Evolutionary conservation across 1,284 basidiomycete species (phyloP).

Genomic region (Tilletia setariae): DNA sequence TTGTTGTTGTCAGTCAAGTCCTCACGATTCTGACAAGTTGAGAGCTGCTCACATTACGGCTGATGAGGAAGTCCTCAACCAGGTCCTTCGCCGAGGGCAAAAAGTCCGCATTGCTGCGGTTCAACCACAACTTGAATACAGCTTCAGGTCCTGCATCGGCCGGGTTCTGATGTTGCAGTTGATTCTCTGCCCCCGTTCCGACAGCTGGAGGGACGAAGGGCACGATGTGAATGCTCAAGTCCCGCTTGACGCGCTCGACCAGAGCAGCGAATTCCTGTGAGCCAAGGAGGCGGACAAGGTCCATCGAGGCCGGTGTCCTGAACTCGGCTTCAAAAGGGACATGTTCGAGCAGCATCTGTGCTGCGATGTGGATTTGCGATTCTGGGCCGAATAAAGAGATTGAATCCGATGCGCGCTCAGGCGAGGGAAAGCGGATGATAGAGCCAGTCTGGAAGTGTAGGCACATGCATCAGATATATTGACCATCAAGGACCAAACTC

Average conservation of each 20-base stretch:
- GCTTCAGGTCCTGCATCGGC: slow-evolving; percentile 63
- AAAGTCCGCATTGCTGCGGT: slow-evolving; percentile 72
- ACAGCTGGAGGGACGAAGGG: slow-evolving; percentile 61
- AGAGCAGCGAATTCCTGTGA: slow-evolving; percentile 78
- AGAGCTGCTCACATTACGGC: slow-evolving; percentile 67
- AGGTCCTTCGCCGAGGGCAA: slow-evolving; percentile 82
- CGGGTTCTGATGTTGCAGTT: slow-evolving; percentile 34
- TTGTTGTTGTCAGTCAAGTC: background rate
- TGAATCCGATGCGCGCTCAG: slow-evolving; percentile 84
- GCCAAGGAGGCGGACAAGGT: slow-evolving; percentile 70
- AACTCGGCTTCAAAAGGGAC: slow-evolving; percentile 97
- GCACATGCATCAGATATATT: background rate
- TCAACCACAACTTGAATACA: slow-evolving; percentile 87
- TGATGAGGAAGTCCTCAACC: slow-evolving; percentile 84
- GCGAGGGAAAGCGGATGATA: slow-evolving; percentile 88
- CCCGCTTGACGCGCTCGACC: slow-evolving; percentile 83
- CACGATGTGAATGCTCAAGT: slow-evolving; percentile 82
- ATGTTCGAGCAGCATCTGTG: slow-evolving; percentile 88
- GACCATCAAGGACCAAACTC: slow-evolving; percentile 1
- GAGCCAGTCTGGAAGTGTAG: slow-evolving; percentile 67
- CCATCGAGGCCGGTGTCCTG: slow-evolving; percentile 74
- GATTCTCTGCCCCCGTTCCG: slow-evolving; percentile 15
- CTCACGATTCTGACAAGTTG: slow-evolving; percentile 31
- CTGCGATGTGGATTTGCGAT: slow-evolving; percentile 91
- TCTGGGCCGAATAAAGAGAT: slow-evolving; percentile 94